Evolutionary conservation across 352 stramenopile genomes (phyloP), one percentile per base, ranked within the genome.

Genomic region (Phytopythium chamaehyphon): DNA sequence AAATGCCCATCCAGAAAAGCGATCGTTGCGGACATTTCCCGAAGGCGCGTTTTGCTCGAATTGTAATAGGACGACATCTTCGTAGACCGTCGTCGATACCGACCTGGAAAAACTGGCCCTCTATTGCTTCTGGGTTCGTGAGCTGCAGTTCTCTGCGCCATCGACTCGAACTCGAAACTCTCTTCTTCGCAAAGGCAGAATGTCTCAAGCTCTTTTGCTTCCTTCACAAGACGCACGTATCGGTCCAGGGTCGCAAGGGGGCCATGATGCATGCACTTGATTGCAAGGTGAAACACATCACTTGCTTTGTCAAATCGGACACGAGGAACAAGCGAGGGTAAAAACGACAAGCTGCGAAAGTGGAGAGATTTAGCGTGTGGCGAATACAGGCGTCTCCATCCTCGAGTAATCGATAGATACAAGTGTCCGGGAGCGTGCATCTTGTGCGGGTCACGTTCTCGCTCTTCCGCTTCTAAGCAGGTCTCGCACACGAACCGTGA

Each of bases 101-200:
- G 28, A 33, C 31, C 10, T 21, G n/a, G 2, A 14, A 26, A 1
- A 21, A 31, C 18, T 42, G 37, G 12, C 10, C 18, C 26, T 18
- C 45, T 26, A 23, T 10, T 49, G 24, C n/a, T 4, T n/a, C 38
- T 31, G 16, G 24, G 23, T 45, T 16, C 24, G 39, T 14, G 47
- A 50, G 46, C 60, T 61, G 3, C 21, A 39, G 44, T 23, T 18
- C 8, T 22, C 43, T n/a, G 46, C 6, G n/a, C 23, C 46, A 21
- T 16, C 35, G 11, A 36, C 51, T 76, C 70, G 36, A 54, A 52
- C 38, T 55, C 54, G 5, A 74, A 51, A 9, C 65, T 57, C 39
- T 73, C 55, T 39, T 81, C 70, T 55, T 81, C 70, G 23, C 64
- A 73, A 6, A 56, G 59, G 48, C 64, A 75, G 28, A 84, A 79